A percentile compares a stretch with the other conserved stretches of the same genome.
Evolutionary conservation across 2,329 filamentous ascomycete species (phyloP).

Genomic region (Tolypocladium inflatum): DNA sequence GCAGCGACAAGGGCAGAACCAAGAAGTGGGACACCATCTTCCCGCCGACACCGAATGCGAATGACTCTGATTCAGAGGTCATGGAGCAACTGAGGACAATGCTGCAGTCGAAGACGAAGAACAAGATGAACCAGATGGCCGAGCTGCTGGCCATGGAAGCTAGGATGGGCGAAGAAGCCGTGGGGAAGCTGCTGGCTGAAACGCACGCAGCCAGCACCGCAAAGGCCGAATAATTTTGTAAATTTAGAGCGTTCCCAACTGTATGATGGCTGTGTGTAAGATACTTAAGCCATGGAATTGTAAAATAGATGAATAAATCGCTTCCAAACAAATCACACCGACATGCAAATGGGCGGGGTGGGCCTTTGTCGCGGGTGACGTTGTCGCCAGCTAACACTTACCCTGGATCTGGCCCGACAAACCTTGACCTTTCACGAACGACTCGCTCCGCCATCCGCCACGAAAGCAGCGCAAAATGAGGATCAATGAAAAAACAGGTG

Average conservation of each 20-base stretch:
- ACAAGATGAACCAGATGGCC: slow-evolving; percentile 17
- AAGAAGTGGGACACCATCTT: slow-evolving; percentile 37
- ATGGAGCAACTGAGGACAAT: slow-evolving; percentile 7
- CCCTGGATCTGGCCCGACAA: slow-evolving; percentile 3
- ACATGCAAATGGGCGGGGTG: neutral
- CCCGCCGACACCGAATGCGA: slow-evolving; percentile 29
- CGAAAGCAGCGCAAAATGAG: slow-evolving; percentile 23
- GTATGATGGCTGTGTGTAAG: neutral
- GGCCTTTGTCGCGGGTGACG: neutral
- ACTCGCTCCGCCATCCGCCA: neutral
- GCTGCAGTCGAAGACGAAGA: slow-evolving; percentile 11
- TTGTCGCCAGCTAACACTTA: neutral
- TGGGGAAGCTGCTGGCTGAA: slow-evolving; percentile 12
- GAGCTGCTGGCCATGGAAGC: slow-evolving; percentile 18
- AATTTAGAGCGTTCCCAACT: too few species aligned
- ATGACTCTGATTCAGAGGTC: slow-evolving; percentile 13
- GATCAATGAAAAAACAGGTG: slow-evolving; percentile 35
- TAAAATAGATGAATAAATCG: neutral
- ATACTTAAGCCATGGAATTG: neutral
- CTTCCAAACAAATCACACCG: neutral
- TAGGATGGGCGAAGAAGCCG: slow-evolving; percentile 13
- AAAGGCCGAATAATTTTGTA: neutral
- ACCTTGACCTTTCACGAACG: neutral
- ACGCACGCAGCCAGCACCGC: slow-evolving; percentile 3
- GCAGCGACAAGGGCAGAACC: slow-evolving; percentile 17